phyloP scores from a whole-genome alignment of 2,329 filamentous ascomycete species.

The Phymatotrichopsis omnivora region DNA sequence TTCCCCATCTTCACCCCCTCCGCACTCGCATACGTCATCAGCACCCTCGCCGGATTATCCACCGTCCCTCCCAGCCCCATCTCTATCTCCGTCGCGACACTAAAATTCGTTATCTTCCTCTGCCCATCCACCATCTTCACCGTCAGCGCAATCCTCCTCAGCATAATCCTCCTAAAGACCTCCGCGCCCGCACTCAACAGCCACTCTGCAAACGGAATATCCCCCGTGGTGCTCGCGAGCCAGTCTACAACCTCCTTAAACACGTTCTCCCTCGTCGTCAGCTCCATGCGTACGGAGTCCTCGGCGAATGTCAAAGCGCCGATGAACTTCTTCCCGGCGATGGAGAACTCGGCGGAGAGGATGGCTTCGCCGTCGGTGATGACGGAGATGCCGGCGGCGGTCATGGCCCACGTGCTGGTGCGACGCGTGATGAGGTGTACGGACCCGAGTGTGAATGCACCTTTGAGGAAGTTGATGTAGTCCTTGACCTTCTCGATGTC shows the following conservation, averaged over 20 bases:
- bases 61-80: not conserved
- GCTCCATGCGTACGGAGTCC: not conserved
- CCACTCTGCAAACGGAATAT: constrained; percentile 8
- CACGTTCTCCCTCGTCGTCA: constrained; percentile 5
- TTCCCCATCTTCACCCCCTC: not conserved
- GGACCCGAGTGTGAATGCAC: not conserved
- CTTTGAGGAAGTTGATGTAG: constrained; percentile 3
- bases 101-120: constrained; percentile 1
- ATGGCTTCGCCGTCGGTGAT: constrained; percentile 4
- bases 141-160: constrained; percentile 6
- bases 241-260: constrained; percentile 9
- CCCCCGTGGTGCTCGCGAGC: not conserved
- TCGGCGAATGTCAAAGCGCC: constrained; percentile 2
- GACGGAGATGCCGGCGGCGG: not conserved
- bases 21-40: constrained; percentile 7
- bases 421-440: constrained; percentile 1
- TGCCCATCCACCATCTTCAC: constrained; percentile 6
- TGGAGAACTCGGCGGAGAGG: not conserved
- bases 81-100: constrained; percentile 6
- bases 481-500: not conserved
- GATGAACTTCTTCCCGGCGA: not conserved
- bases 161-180: not conserved
- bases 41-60: constrained; percentile 8
- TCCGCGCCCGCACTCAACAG: not conserved
- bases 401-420: not conserved